These are phyloP conservation scores for Aspergillus ibericus DNA, from an alignment of 2,329 filamentous ascomycete genomes.

Conservation along the genomic window DNA sequence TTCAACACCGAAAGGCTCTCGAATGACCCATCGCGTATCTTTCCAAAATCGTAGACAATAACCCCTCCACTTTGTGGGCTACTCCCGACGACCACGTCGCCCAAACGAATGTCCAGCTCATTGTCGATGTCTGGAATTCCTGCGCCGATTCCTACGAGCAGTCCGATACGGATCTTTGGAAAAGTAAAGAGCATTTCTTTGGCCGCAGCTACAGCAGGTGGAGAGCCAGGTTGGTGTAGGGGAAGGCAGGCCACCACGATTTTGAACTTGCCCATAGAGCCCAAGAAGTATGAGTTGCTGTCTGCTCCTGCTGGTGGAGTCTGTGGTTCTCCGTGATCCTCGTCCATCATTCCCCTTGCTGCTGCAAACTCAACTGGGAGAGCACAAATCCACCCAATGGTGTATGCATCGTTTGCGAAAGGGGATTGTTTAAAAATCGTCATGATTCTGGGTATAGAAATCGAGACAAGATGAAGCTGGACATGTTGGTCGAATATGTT, in stretches of 20 bases:
- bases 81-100: conserved; percentile 6
- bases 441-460: neutral
- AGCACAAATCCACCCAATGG: neutral
- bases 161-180: neutral
- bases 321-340: neutral
- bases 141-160: conserved; percentile 4
- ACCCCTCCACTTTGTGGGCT: neutral
- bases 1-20: neutral
- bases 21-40: neutral
- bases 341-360: neutral
- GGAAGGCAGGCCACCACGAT: neutral
- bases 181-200: neutral
- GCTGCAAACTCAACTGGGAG: neutral
- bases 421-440: neutral
- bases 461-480: too few species aligned
- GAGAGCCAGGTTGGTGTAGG: neutral
- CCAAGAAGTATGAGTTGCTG: neutral
- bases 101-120: neutral
- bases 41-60: neutral
- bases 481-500: too few species aligned
- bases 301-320: neutral
- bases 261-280: neutral
- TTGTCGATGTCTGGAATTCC: neutral
- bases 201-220: neutral
- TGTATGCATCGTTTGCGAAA: neutral